Evolutionary conservation across 2,329 filamentous ascomycete genomes (phyloP), one percentile per base, ranked within the genome.

Genomic region (Chaetoscypha palmicola): DNA sequence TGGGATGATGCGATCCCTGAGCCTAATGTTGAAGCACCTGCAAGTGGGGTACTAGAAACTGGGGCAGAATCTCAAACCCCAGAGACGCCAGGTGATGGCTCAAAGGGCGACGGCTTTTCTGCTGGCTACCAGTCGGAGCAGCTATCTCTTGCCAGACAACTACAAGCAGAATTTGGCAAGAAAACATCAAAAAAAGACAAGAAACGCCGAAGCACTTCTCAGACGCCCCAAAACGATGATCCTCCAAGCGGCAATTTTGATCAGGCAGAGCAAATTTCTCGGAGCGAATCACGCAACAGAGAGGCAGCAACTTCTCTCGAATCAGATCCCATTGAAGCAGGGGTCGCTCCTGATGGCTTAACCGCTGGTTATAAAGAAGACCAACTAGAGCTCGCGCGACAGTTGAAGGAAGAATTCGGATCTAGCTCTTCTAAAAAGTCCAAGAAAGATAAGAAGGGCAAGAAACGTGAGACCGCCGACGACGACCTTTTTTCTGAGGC

Each of bases 401-500:
- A 58, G 46, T 33, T 57, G 28, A 55, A 59, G 26, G 57, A 59
- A 35, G 54, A 58, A 42, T 56, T 57, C 20, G 50, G 35, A 26
- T 53, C 54, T 34, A 38, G 39, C 17, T 62, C 59, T 50, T 63
- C 60, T 49, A 65, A 62, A 45, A 70, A 66, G 51, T 58, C 59
- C 8, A 70, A 70, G 58, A 71, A 69, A 48, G 59, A 48, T 5
- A 68, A 68, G 55, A 71, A 68, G 47, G 58, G 43, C 12, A 49
- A 49, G 24, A 51, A 44, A 37, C 33, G 42, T 28, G 41, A 43
- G 12, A 36, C 14, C 24, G 11, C 30, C n/a, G 39, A 43, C 14
- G 45, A 43, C 12, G 30, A 34, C 19, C 16, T 22, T n/a, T 17
- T 33, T 33, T 24, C 40, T 10, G 31, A 28, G 21, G 17, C 32